Percentiles rank a stretch among this genome's conserved stretches.
These are phyloP conservation scores for Arthrobotrys pseudoclavata DNA, from an alignment of 2,329 filamentous ascomycete genomes.

Conservation along the genomic window DNA sequence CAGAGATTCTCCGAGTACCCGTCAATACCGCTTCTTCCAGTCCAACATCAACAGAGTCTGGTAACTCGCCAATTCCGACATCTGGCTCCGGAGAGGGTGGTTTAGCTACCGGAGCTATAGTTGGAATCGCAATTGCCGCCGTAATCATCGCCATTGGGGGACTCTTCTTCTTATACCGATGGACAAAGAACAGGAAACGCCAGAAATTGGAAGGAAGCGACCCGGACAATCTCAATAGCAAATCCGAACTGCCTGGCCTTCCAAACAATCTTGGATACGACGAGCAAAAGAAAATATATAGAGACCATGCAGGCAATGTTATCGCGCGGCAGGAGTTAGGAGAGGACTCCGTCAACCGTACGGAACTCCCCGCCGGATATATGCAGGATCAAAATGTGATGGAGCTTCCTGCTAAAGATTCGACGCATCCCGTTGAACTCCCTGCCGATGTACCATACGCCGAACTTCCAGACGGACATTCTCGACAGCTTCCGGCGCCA, in stretches of 20 bases:
- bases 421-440: conserved; percentile 3
- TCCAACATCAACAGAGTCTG: background rate
- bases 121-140: conserved; percentile 11
- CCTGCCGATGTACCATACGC: background rate
- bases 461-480: conserved; percentile 4
- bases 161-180: conserved; percentile 10
- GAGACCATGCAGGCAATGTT: conserved; percentile 4
- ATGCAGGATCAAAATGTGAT: background rate
- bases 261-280: conserved; percentile 8
- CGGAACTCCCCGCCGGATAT: background rate
- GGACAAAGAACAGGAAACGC: conserved; percentile 3
- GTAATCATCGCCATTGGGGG: conserved; percentile 7
- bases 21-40: background rate
- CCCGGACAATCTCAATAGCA: background rate
- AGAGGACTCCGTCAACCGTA: background rate
- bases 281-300: conserved; percentile 9
- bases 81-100: background rate
- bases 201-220: conserved; percentile 1
- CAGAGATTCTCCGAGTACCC: conserved; percentile 12
- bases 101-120: conserved; percentile 16
- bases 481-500: background rate
- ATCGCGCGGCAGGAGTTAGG: conserved; percentile 14
- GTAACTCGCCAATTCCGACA: background rate
- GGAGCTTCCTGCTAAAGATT: conserved; percentile 2
- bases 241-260: conserved; percentile 22